These are phyloP conservation scores for Phallus indusiatus DNA, from an alignment of 768 basidiomycete genomes.

Conservation along the genomic window DNA sequence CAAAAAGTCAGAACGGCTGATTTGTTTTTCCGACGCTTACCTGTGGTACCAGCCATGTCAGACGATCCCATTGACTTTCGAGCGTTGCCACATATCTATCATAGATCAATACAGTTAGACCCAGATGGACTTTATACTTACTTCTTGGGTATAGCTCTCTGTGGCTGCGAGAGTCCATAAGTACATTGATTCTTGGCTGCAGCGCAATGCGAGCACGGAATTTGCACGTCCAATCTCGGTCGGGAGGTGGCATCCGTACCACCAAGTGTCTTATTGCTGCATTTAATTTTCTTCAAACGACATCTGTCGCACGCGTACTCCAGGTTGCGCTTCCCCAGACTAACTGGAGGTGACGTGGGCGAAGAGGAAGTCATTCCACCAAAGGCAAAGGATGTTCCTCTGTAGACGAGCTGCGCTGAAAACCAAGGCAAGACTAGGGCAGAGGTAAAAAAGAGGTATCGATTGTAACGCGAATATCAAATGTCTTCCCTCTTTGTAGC, in stretches of 20 bases:
- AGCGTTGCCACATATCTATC: background rate
- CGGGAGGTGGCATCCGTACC: constrained; percentile 9
- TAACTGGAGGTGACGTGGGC: background rate
- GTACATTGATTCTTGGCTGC: constrained; percentile 1
- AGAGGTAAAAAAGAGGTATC: too few relatives aligned
- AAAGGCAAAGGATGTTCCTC: too few relatives aligned
- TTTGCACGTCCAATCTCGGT: constrained; percentile 4
- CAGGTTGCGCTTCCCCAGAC: background rate
- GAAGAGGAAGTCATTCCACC: too few relatives aligned
- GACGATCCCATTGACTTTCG: background rate
- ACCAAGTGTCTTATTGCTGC: background rate
- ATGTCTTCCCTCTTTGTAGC: background rate
- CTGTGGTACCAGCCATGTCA: background rate
- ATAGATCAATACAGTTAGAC: background rate
- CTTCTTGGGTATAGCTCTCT: constrained; percentile 1
- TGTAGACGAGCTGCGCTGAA: too few relatives aligned
- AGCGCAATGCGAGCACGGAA: background rate
- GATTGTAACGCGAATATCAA: background rate
- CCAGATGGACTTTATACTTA: background rate
- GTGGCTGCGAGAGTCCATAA: background rate
- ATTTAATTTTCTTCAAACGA: background rate
- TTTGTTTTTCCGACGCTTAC: background rate
- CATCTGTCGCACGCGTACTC: background rate
- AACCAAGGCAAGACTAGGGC: too few relatives aligned
- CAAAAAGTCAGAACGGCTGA: background rate